Base-by-base conservation (phyloP, 257 asterid genomes). In the Fraxinus americana region DNA sequence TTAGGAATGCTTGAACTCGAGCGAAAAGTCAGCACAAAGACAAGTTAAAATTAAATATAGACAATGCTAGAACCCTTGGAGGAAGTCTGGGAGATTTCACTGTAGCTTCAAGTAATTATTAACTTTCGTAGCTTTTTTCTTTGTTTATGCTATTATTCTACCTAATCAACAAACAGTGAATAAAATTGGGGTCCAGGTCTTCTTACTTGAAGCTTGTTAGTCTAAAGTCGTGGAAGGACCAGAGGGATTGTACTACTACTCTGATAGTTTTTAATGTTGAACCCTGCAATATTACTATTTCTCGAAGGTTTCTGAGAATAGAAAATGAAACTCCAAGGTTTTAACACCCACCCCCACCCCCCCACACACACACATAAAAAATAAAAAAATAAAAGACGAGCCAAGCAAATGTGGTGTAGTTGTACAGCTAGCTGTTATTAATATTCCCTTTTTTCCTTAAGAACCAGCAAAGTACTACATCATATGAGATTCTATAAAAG, bases 221-320 rank as follows among this genome's bases (percentile, higher is more conserved):
- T 57, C 66, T 57, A n/a, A 57, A 57, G 66, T n/a, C 21, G 66
- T n/a, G 25, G 66, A 57, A 57, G 27, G 27, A 57, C 66, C 66
- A 57, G 3, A 7, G 21, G 25, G 66, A 57, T 5, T 57, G 23
- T 17, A 0, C 66, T n/a, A 23, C 66, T 57, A 8, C 5, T 54
- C 23, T 21, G 27, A 7, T 57, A 57, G 66, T 57, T 57, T 57
- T n/a, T 57, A 19, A 57, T 57, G 66, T 6, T 54, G 8, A 17
- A 54, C 25, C 11, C 25, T 54, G 65, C 23, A n/a, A 54, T 19
- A 54, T 3, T 19, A 17, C 65, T 54, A 52, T 52, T 54, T 17
- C 9, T 21, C 0, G 8, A 57, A 57, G 66, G 29, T 54, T 54
- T 54, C 6, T 5, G 2, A 57, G 25, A 57, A 54, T 54, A 7